Base-by-base conservation (phyloP, 148 eudicot genomes). In the Vaccinium vitisidaea region DNA sequence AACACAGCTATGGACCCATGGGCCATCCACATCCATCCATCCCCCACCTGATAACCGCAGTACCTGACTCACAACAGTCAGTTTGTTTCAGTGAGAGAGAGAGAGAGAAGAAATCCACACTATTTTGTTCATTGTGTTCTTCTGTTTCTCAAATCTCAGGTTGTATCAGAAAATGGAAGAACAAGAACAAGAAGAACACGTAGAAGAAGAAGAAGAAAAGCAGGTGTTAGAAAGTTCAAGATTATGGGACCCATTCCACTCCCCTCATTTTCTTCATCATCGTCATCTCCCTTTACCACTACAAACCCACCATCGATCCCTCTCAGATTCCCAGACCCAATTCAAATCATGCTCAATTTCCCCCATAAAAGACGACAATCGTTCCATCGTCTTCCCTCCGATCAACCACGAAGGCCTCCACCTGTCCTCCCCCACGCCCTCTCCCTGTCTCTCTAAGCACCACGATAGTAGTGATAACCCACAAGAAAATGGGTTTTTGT, bases 401-500 rank as follows among this genome's bases (percentile, higher is more conserved):
- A 65, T 52, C 82, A 87, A 90, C 79, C 92, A 89, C 85, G 92
- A 90, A 86, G 89, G 80, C 54, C 90, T 90, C 76, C 91, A 90
- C 25, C 18, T 86, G 32, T 32, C 75, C 76, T 13, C 48, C 59
- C 21, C 59, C n/a, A 14, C 46, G 25, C 80, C 58, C 14, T 48
- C 55, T 39, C 43, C 30, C 6, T 48, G 55, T 1, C 30, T 21
- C 27, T 23, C 36, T 12, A 25, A 25, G 32, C 32, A 50, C 65
- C 59, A 15, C 30, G 30, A 65, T 23, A n/a, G 23, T 23, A 50
- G 1, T 50, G 6, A 9, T 50, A 23, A 65, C 65, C 46, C 46
- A 43, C 6, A 43, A 43, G 67, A 52, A 0, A 70, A 82, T n/a
- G 50, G 30, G 50, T 43, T 54, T 18, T 69, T 30, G 1, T n/a